Percentiles rank a stretch among this genome's conserved stretches.
Evolutionary conservation across 176 grass and related monocot genomes (phyloP).

Genomic region (Otatea glauca): DNA sequence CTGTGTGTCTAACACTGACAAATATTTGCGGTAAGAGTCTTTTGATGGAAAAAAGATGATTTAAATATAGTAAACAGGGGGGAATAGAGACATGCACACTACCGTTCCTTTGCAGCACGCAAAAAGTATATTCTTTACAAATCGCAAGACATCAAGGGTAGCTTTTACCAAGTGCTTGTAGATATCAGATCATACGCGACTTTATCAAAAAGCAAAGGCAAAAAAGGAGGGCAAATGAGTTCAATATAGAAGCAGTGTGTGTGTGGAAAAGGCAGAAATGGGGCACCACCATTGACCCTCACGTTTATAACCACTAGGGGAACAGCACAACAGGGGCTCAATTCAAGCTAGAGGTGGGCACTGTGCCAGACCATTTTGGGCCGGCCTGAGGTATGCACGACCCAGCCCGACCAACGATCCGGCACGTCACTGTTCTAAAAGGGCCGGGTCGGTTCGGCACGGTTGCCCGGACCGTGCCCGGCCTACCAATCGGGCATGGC

Average conservation of each 20-base stretch:
- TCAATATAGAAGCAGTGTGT: slow-evolving; percentile 29
- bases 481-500: no score
- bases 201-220: slow-evolving; percentile 46
- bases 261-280: slow-evolving; percentile 20
- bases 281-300: slow-evolving; percentile 45
- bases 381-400: no score
- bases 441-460: no score
- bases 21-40: slow-evolving; percentile 21
- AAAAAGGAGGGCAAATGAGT: slow-evolving; percentile 31
- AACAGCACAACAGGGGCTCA: slow-evolving; percentile 43
- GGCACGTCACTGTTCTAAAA: no score
- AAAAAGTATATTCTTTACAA: slow-evolving; percentile 33
- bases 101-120: slow-evolving; percentile 17
- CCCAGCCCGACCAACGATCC: no score
- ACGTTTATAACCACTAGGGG: slow-evolving; percentile 54
- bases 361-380: no score
- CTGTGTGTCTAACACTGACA: slow-evolving; percentile 25
- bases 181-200: slow-evolving; percentile 35
- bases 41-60: slow-evolving; percentile 35
- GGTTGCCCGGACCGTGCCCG: no score
- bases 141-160: slow-evolving; percentile 22
- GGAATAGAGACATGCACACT: slow-evolving; percentile 21
- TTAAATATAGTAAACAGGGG: neutral
- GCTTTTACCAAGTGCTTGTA: slow-evolving; percentile 42
- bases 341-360: slow-evolving; percentile 21